Base-by-base conservation (phyloP, 108 stramenopile species). In the Pseudonitzschia multiseries region DNA sequence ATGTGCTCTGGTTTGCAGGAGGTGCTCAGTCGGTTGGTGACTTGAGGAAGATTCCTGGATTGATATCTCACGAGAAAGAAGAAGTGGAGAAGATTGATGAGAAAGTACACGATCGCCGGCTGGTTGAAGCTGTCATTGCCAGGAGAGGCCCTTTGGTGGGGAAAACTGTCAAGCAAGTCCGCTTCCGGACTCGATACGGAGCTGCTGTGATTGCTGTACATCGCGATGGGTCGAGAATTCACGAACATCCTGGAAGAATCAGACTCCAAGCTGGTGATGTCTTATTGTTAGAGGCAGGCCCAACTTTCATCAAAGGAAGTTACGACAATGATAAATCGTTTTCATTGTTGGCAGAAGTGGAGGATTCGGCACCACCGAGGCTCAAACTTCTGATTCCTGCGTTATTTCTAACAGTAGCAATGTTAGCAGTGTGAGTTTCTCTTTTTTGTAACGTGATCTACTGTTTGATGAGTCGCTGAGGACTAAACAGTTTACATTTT, bases 171-270 rank as follows among this genome's bases (percentile, higher is more conserved):
- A 85, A 81, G 44, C 87, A 91, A 52, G 68, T 86, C 21, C 82
- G 78, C 18, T 95, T 95, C 72, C 79, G 91, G 53, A 89, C 87
- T n/a, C 78, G 75, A 48, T 94, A 87, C 64, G 93, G 90, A 70
- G 90, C 90, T 22, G 93, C 91, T 40, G 93, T 95, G 14, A 95
- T 95, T 73, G 86, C 93, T 20, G 88, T 95, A 31, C 91, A 92
- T 65, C 81, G 93, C 22, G 88, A 90, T 22, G 90, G 91, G 5
- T 76, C 78, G 48, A 76, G 90, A 29, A 78, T 95, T 36, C 90
- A 92, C 46, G 89, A 95, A 9, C 89, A 90, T 78, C 93, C 93
- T 46, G 71, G 43, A 50, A 71, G 70, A 57, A 71, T 43, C 42
- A 57, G 57, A 26, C 41, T 43, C 17, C 70, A 57, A 22, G 68